Evolutionary conservation across 192 early-diverging fungal species (phyloP).

Genomic region (Linnemannia schmuckeri): DNA sequence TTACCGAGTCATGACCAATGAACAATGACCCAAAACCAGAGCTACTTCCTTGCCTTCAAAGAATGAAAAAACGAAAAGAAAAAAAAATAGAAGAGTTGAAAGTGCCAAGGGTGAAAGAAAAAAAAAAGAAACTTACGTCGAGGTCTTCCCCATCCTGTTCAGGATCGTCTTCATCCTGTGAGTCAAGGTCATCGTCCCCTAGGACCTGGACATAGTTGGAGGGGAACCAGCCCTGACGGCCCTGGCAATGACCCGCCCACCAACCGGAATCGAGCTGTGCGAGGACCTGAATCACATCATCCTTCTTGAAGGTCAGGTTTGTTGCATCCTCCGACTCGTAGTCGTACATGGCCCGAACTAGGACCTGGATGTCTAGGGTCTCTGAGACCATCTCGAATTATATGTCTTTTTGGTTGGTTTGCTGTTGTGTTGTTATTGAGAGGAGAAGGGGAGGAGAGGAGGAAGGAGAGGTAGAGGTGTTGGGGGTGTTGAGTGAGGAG

Average conservation of each 20-base stretch:
- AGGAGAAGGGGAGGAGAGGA: neutral
- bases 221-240: conserved; percentile 91
- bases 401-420: neutral
- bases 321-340: conserved; percentile 85
- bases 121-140: conserved; percentile 38
- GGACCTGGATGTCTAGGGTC: conserved; percentile 47
- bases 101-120: neutral
- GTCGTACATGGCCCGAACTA: conserved; percentile 87
- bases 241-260: conserved; percentile 94
- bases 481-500: conserved; percentile 1
- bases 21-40: neutral
- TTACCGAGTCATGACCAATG: neutral
- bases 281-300: conserved; percentile 92
- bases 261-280: conserved; percentile 93
- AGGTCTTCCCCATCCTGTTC: conserved; percentile 30
- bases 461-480: neutral
- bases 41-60: neutral
- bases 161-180: conserved; percentile 56
- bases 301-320: conserved; percentile 85
- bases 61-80: neutral
- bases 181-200: conserved; percentile 64
- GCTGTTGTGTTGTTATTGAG: neutral
- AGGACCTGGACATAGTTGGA: conserved; percentile 84
- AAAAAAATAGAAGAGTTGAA: neutral
- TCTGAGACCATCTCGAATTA: conserved; percentile 38